These are phyloP conservation scores for Stygiomarasmius scandens DNA, from an alignment of 1,284 basidiomycete genomes.

Conservation along the genomic window DNA sequence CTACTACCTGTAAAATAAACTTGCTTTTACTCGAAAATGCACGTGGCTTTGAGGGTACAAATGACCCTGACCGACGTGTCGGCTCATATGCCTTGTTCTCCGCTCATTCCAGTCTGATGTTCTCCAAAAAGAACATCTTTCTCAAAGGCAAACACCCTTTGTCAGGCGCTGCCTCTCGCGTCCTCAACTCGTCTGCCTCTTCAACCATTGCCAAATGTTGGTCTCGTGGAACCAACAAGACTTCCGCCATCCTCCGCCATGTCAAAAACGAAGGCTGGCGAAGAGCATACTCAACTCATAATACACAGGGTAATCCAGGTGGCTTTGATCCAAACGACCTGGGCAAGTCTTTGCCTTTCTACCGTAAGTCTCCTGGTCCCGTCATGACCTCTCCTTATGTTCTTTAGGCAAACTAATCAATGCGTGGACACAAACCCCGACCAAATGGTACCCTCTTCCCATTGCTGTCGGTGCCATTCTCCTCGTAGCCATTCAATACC, in stretches of 20 bases:
- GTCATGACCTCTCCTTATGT: constrained; percentile 3
- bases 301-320: constrained; percentile 31
- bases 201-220: constrained; percentile 51
- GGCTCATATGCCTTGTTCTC: background rate
- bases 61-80: background rate
- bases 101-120: constrained; percentile 34
- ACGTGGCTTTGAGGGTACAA: too few species aligned
- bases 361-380: constrained; percentile 42
- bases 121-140: constrained; percentile 49
- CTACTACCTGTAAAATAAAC: too few species aligned
- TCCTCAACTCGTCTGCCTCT: constrained; percentile 55
- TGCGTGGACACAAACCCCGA: constrained; percentile 89
- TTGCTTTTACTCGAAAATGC: too few species aligned
- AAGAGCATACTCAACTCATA: constrained; percentile 49
- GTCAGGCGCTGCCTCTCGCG: constrained; percentile 46
- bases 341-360: constrained; percentile 46
- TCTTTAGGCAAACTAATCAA: constrained; percentile 53
- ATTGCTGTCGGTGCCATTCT: constrained; percentile 89
- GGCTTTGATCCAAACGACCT: constrained; percentile 28
- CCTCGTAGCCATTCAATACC: constrained; percentile 82
- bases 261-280: constrained; percentile 46
- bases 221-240: constrained; percentile 52
- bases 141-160: constrained; percentile 53
- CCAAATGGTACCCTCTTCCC: constrained; percentile 95
- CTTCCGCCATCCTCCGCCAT: constrained; percentile 47